These are phyloP conservation scores for Lactarius quietus DNA, from an alignment of 768 basidiomycete species.

Conservation along the genomic window DNA sequence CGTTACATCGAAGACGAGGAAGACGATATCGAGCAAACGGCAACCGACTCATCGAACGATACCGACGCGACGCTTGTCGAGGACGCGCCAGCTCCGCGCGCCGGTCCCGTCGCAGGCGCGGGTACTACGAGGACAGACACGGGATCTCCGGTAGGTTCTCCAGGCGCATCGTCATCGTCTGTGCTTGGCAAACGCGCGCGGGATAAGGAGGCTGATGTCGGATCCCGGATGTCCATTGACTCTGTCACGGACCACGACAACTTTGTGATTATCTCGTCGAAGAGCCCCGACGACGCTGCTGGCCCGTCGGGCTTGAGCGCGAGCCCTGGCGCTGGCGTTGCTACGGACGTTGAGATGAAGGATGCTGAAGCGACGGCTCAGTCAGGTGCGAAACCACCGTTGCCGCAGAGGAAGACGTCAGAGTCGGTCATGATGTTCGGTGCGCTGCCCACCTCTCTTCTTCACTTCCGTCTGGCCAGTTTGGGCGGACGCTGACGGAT, in stretches of 20 bases:
- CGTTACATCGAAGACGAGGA: constrained; percentile 89
- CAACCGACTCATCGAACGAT: constrained; percentile 80
- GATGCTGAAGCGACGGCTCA: constrained; percentile 26
- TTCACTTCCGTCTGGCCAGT: not conserved
- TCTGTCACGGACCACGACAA: too few relatives aligned
- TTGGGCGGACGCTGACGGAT: not conserved
- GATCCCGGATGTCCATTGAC: constrained; percentile 54
- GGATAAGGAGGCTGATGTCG: constrained; percentile 35
- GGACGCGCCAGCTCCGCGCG: constrained; percentile 40
- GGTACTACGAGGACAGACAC: not conserved
- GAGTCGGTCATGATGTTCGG: constrained; percentile 92
- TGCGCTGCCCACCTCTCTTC: constrained; percentile 33
- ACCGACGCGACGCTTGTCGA: constrained; percentile 88
- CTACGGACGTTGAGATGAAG: constrained; percentile 33
- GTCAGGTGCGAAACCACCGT: constrained; percentile 44
- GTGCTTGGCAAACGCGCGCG: constrained; percentile 70
- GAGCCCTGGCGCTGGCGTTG: too few relatives aligned
- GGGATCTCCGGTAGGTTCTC: constrained; percentile 35
- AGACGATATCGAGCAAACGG: constrained; percentile 68
- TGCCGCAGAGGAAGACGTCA: constrained; percentile 48
- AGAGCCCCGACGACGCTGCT: constrained; percentile 31
- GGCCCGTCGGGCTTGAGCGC: constrained; percentile 21
- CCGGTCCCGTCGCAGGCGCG: constrained; percentile 19
- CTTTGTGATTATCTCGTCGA: constrained; percentile 41
- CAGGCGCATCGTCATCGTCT: constrained; percentile 25